These are phyloP conservation scores for Epithele typhae DNA, from an alignment of 768 basidiomycete genomes.

Conservation along the genomic window DNA sequence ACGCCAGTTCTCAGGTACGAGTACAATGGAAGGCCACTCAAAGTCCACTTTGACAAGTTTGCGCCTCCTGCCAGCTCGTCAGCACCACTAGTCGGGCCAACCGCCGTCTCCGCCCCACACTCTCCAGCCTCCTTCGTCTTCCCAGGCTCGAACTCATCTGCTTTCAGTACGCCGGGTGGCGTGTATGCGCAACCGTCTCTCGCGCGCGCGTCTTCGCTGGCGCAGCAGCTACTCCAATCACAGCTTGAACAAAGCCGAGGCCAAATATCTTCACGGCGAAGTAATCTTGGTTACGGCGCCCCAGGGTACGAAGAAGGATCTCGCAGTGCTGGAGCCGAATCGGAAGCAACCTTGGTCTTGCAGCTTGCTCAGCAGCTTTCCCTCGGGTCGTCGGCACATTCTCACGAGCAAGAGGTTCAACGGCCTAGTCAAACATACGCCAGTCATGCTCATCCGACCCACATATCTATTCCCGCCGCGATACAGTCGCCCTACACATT, in stretches of 20 bases:
- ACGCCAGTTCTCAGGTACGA: constrained; percentile 66
- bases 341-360: not conserved
- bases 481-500: constrained; percentile 34
- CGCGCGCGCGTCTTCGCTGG: constrained; percentile 14
- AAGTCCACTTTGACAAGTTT: constrained; percentile 91
- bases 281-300: not conserved
- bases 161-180: not conserved
- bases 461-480: constrained; percentile 33
- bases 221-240: constrained; percentile 16
- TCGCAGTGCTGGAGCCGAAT: not conserved
- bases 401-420: not conserved
- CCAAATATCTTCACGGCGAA: constrained; percentile 1
- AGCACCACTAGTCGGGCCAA: constrained; percentile 12
- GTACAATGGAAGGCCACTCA: constrained; percentile 80
- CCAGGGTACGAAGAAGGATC: not conserved
- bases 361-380: constrained; percentile 10
- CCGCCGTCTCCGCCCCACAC: constrained; percentile 7
- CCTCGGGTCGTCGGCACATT: constrained; percentile 3
- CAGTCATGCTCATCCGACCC: constrained; percentile 16
- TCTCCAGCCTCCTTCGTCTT: constrained; percentile 11
- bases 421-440: too few species aligned
- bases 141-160: constrained; percentile 2
- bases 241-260: constrained; percentile 10
- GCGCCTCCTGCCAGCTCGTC: constrained; percentile 31
- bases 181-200: constrained; percentile 4